Percentiles rank a stretch among this genome's conserved stretches.
These are phyloP conservation scores for Botryosphaeria dothidea DNA, from an alignment of 2,329 filamentous ascomycete species.

Conservation along the genomic window DNA sequence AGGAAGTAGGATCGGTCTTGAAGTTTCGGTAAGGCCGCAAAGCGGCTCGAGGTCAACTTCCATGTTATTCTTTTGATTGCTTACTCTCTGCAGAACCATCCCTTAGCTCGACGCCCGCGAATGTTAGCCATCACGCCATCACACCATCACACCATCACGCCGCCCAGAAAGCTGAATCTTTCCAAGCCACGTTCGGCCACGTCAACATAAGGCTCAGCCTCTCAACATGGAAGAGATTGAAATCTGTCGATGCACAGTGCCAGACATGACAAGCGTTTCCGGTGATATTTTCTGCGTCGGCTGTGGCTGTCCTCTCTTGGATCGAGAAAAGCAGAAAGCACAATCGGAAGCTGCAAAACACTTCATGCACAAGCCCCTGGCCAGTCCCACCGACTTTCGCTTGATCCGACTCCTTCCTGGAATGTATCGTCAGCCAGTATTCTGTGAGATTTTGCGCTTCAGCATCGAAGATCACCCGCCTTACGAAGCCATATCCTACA, in stretches of 20 bases:
- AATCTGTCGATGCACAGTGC: not conserved
- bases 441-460: not conserved
- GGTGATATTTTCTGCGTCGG: not conserved
- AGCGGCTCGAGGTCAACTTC: too few relatives aligned
- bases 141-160: too few relatives aligned
- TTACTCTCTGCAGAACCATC: too few relatives aligned
- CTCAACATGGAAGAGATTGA: not conserved
- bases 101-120: too few relatives aligned
- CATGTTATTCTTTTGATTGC: too few relatives aligned
- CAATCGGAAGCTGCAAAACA: not conserved
- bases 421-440: not conserved
- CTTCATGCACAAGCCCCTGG: not conserved
- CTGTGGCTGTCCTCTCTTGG: not conserved
- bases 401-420: not conserved
- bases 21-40: too few relatives aligned
- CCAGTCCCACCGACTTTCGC: not conserved
- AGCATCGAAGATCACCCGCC: not conserved
- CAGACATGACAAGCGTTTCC: not conserved
- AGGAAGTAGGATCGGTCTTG: too few relatives aligned
- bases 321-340: too few relatives aligned
- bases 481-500: constrained; percentile 23
- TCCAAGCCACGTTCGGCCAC: too few relatives aligned
- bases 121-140: too few relatives aligned
- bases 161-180: too few relatives aligned
- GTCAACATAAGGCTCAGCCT: too few relatives aligned